Percentiles rank a stretch among this genome's conserved stretches.
Conservation (phyloP, 305 asterid genomes). For the Striga hermonthica region DNA sequence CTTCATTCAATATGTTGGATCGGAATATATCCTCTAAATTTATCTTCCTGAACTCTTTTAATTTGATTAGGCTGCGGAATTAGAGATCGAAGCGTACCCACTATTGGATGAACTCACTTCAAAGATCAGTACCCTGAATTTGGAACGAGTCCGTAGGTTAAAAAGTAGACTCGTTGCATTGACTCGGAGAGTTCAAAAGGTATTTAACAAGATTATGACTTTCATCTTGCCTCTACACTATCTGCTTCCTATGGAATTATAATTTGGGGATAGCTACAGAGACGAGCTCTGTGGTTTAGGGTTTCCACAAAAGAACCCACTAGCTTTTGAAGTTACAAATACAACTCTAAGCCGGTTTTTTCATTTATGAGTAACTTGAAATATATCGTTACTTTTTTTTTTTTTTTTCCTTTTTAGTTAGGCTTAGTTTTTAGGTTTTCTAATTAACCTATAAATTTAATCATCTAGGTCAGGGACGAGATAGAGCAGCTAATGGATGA, state of each 20-base stretch:
- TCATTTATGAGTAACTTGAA: too few species aligned
- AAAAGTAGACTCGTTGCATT: slow-evolving; percentile 96
- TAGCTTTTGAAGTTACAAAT: too few species aligned
- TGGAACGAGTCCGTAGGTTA: slow-evolving; percentile 88
- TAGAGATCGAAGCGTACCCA: slow-evolving; percentile 62
- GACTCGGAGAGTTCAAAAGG: slow-evolving; percentile 97
- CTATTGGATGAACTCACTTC: slow-evolving; percentile 93
- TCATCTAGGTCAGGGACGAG: slow-evolving; percentile 92
- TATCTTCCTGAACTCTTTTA: not conserved
- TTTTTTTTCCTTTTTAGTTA: too few species aligned
- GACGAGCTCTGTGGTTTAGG: too few species aligned
- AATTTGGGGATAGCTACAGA: too few species aligned
- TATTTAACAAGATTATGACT: slow-evolving; percentile 18
- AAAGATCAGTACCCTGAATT: slow-evolving; percentile 75
- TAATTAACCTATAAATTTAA: slow-evolving; percentile 11
- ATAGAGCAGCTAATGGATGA: slow-evolving; percentile 98
- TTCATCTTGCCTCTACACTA: too few species aligned
- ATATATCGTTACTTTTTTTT: too few species aligned
- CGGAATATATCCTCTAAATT: not conserved
- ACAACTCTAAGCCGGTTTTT: too few species aligned
- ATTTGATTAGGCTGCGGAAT: slow-evolving; percentile 12
- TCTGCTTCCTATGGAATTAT: too few species aligned
- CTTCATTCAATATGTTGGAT: not conserved
- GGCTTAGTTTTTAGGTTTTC: not conserved
- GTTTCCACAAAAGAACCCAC: too few species aligned